Percentiles rank a stretch among this genome's conserved stretches.
Evolutionary conservation across 768 basidiomycete genomes (phyloP).

Genomic region (Suillus luteus): DNA sequence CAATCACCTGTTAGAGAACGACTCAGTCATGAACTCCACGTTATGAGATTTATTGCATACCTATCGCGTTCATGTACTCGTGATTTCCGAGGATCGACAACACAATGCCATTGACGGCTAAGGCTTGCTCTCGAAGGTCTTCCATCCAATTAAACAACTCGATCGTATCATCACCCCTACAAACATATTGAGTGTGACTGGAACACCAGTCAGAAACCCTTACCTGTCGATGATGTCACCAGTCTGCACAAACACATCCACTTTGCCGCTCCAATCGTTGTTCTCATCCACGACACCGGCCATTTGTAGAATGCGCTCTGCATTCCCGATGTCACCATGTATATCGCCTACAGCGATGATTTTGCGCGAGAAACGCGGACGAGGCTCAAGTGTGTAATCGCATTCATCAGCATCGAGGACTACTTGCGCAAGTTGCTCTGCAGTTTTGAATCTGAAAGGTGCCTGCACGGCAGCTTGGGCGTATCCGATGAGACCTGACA

Average conservation of each 20-base stretch:
- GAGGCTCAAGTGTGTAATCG: constrained; percentile 20
- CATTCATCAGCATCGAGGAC: constrained; percentile 1
- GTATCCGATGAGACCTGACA: constrained; percentile 29
- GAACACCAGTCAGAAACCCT: constrained; percentile 18
- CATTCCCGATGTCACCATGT: constrained; percentile 86
- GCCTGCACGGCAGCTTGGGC: constrained; percentile 24
- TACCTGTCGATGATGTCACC: constrained; percentile 95
- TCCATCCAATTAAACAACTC: constrained; percentile 86
- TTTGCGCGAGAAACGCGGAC: constrained; percentile 40
- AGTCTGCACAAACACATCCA: constrained; percentile 90
- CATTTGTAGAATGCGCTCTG: constrained; percentile 78
- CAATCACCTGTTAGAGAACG: constrained; percentile 64
- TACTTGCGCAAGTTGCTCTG: constrained; percentile 12
- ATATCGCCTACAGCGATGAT: constrained; percentile 92
- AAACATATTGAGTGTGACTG: constrained; percentile 15
- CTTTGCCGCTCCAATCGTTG: constrained; percentile 79
- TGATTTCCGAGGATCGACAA: constrained; percentile 90
- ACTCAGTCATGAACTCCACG: constrained; percentile 12
- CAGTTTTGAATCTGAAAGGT: constrained; percentile 25
- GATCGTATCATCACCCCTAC: constrained; percentile 88
- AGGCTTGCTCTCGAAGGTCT: constrained; percentile 73
- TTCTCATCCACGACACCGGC: constrained; percentile 71
- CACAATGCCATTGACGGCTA: constrained; percentile 65
- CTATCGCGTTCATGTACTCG: constrained; percentile 92
- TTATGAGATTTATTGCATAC: constrained; percentile 36